Conservation (phyloP, 2,329 filamentous ascomycete species). For the Cladosporium sp. region DNA sequence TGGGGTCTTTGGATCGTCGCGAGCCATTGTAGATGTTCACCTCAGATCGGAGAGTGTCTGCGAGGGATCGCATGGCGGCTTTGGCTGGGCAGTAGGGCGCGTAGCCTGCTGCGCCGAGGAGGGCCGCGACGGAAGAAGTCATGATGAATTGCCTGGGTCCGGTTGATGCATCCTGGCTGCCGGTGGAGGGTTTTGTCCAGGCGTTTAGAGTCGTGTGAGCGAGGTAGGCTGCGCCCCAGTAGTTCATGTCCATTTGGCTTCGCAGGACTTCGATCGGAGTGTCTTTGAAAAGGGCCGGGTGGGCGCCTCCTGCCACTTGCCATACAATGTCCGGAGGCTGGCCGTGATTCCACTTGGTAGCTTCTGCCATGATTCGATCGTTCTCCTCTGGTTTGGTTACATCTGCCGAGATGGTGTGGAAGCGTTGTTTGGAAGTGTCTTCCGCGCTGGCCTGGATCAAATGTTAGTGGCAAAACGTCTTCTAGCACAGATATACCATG, state of each 20-base stretch:
- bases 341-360: constrained; percentile 71
- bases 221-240: constrained; percentile 80
- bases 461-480: constrained; percentile 10
- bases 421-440: constrained; percentile 62
- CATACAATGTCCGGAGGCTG: constrained; percentile 76
- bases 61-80: constrained; percentile 73
- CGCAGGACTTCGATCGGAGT: constrained; percentile 60
- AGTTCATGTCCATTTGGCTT: constrained; percentile 87
- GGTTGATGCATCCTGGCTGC: constrained; percentile 1
- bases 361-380: constrained; percentile 61
- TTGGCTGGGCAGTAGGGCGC: constrained; percentile 78
- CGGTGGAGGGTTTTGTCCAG: constrained; percentile 56
- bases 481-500: not conserved
- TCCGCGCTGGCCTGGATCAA: constrained; percentile 55
- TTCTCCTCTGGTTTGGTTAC: constrained; percentile 67
- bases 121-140: constrained; percentile 69
- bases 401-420: constrained; percentile 79
- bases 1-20: constrained; percentile 27
- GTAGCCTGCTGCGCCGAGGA: constrained; percentile 77
- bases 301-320: constrained; percentile 74
- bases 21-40: constrained; percentile 74
- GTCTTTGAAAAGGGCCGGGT: constrained; percentile 72
- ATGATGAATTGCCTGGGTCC: constrained; percentile 74
- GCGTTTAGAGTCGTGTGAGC: constrained; percentile 69
- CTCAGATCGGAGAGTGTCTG: constrained; percentile 79